Base-by-base conservation (phyloP, 768 basidiomycete species). In the Termitomyces eurrhizus region DNA sequence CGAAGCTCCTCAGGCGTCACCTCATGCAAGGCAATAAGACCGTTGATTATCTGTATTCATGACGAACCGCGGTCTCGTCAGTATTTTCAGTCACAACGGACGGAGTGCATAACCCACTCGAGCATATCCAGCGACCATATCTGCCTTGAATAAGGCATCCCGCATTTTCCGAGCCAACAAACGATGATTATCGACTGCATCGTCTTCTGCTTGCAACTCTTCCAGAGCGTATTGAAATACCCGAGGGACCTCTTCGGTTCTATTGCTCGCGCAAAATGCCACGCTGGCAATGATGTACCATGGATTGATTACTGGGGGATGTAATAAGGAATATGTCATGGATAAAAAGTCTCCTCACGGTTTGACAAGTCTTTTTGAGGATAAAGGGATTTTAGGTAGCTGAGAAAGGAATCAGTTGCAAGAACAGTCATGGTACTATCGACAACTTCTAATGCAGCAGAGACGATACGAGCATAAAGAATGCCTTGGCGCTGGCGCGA, bases 141-240 rank as follows among this genome's bases (percentile, higher is more conserved):
- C 87, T 4, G 82, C 78, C 67, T 87, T 87, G 72, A 89, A 81
- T 6, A 89, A 62, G 0, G 80, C 82, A 61, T 89, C 88, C 35
- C 85, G 75, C n/a, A 88, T 69, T 64, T 79, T 85, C 56, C 80
- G 76, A 42, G 81, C 81, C 3, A 88, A 73, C 8, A 75, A 49
- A 26, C 75, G 66, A 45, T 70, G 74, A 58, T 84, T 77, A 18
- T 74, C 68, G 8, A 71, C 55, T 2, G 64, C 67, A 12, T 62
- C 66, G 0, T 62, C 61, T 8, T 72, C 67, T 11, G 66, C 63
- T 58, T 75, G 71, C 0, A 85, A 70, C 51, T 85, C 82, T 2
- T 73, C 58, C 49, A 84, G 65, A 2, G 77, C 84, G 61, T 80
- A 73, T 46, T 79, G 65, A 67, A 85, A 85, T 7, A 89, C 80